These are phyloP conservation scores for Ophiostoma sp. DNA, from an alignment of 2,329 filamentous ascomycete species.

Conservation along the genomic window DNA sequence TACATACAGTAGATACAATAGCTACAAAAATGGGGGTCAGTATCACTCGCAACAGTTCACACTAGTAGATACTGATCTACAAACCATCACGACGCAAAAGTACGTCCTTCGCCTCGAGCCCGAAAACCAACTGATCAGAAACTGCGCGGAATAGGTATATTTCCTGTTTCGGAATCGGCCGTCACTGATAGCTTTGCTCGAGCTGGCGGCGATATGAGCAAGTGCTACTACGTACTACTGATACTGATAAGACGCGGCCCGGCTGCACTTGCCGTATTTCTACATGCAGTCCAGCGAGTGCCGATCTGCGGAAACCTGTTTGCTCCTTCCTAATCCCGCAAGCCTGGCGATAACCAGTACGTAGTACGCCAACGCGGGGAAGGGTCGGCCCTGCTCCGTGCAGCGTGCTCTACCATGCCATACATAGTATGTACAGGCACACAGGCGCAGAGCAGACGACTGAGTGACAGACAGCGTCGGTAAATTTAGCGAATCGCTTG, in stretches of 20 bases:
- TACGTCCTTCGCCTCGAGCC: neutral
- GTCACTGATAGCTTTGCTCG: neutral
- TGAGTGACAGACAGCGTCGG: neutral
- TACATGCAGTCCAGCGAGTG: neutral
- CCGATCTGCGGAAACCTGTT: neutral
- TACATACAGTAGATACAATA: no score
- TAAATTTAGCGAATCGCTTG: neutral
- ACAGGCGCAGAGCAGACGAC: neutral
- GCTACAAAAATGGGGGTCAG: neutral
- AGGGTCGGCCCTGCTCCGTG: neutral
- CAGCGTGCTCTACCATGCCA: neutral
- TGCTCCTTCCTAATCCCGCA: conserved; percentile 8
- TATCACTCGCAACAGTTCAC: no score
- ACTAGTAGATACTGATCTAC: no score
- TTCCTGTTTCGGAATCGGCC: neutral
- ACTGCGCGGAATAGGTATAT: neutral
- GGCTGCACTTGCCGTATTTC: neutral
- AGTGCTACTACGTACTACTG: no score
- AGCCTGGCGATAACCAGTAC: neutral
- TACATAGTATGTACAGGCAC: neutral
- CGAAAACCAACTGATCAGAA: neutral
- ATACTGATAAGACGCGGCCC: conserved; percentile 8
- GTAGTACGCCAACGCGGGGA: neutral
- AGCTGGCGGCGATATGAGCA: neutral
- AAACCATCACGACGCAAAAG: neutral